Base-by-base conservation (phyloP, 441 rosid genomes). In the Pelargonium citronellum region DNA sequence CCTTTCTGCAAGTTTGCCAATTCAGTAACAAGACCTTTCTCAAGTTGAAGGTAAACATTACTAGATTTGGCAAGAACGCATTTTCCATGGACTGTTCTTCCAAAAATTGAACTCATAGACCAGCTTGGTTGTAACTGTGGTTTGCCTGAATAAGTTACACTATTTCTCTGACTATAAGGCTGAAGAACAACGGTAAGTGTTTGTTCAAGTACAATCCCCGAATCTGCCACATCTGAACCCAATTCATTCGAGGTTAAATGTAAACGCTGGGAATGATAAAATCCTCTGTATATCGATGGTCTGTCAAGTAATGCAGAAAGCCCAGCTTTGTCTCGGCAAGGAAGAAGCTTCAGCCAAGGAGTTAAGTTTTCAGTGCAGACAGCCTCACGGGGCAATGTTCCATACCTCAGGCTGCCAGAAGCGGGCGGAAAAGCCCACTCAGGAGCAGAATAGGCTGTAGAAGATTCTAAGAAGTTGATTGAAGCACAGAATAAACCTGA, bases 401-500 rank as follows among this genome's bases (percentile, higher is more conserved):
- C 98, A 75, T 95, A 88, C 77, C 97, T 84, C 80, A 92, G 62
- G 67, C 84, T 85, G 58, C 90, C 91, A 34, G 84, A 71, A 61
- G 84, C 85, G 11, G 79, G 83, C 64, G 81, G 82, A 64, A 95
- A 92, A 67, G 91, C 87, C 98, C 92, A 90, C 61, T 84, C 74
- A 34, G 98, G 98, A 67, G 92, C 80, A 8, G 96, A 85, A 83
- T 87, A 92, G 13, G 91, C 74, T n/a, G 97, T 72, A 37, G 95
- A 84, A 12, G 97, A 92, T 74, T 92, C 96, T 2, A 95, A 87
- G 71, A 86, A 95, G 80, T 95, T 95, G 75, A 95, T 82, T 24
- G 99, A 92, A 71, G 99, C 96, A 75, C 99, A 95, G 69, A 95
- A 95, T 77, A 95, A 93, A 72, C 98, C 97, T 6, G 99, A 90